phyloP scores from a whole-genome alignment of 768 basidiomycete genomes.

The Neoboletus subvelutipes region DNA sequence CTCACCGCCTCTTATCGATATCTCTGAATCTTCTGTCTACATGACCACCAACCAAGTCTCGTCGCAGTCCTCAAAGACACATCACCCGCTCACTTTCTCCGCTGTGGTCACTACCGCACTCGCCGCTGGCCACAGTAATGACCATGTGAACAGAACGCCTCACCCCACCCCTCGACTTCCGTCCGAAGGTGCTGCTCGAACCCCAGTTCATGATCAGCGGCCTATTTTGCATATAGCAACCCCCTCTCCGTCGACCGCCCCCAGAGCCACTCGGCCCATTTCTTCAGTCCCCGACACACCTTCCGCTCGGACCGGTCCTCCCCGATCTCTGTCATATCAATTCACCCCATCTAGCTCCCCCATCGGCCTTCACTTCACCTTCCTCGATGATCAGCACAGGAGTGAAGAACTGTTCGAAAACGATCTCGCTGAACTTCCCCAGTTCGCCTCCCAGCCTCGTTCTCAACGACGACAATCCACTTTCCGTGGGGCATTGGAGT shows the following conservation, averaged over 20 bases:
- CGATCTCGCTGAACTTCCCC: constrained; percentile 35
- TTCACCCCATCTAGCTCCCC: constrained; percentile 51
- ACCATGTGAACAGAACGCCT: not conserved
- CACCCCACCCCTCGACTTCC: not conserved
- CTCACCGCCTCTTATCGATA: not conserved
- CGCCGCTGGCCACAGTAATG: not conserved
- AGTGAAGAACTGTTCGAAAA: constrained; percentile 30
- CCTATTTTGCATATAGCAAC: constrained; percentile 17
- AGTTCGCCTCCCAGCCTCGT: constrained; percentile 29
- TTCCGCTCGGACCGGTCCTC: constrained; percentile 68
- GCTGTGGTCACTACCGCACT: constrained; percentile 10
- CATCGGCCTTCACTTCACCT: constrained; percentile 27
- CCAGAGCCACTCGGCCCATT: constrained; percentile 6
- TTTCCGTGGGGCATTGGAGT: constrained; percentile 67
- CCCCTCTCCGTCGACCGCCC: constrained; percentile 3
- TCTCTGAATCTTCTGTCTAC: not conserved
- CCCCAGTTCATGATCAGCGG: constrained; percentile 8
- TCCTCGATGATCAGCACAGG: constrained; percentile 28
- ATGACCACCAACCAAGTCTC: constrained; percentile 13
- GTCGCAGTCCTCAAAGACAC: not conserved
- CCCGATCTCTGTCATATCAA: constrained; percentile 67
- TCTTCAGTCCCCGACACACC: constrained; percentile 43
- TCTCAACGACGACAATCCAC: constrained; percentile 35
- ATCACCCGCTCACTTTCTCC: constrained; percentile 3
- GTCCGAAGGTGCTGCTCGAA: not conserved